phyloP scores from a whole-genome alignment of 2,329 filamentous ascomycete species.

The Neofusicoccum sp. region DNA sequence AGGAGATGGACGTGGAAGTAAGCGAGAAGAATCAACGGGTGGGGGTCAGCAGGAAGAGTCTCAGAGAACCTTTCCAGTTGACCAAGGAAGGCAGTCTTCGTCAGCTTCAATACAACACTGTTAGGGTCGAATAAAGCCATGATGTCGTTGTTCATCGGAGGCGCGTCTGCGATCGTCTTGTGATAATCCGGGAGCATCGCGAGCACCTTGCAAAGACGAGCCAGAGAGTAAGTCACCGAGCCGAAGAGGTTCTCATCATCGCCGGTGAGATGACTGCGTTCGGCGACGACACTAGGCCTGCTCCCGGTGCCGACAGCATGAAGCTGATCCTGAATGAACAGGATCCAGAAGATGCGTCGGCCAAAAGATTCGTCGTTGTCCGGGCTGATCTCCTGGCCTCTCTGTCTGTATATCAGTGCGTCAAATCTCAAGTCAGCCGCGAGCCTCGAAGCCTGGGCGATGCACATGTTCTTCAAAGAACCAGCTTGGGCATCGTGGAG shows the following conservation, averaged over 20 bases:
- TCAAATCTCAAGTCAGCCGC: neutral
- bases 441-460: neutral
- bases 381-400: constrained; percentile 24
- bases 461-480: constrained; percentile 25
- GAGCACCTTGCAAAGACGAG: constrained; percentile 31
- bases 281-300: constrained; percentile 32
- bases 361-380: constrained; percentile 31
- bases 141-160: constrained; percentile 23
- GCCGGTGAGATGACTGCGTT: constrained; percentile 27
- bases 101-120: constrained; percentile 26
- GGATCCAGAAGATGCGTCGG: constrained; percentile 37
- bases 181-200: constrained; percentile 27
- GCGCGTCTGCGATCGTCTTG: constrained; percentile 28
- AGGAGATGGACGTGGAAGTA: constrained; percentile 37
- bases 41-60: constrained; percentile 28
- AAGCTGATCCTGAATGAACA: constrained; percentile 38
- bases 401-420: neutral
- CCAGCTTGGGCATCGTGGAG: constrained; percentile 30
- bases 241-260: constrained; percentile 13
- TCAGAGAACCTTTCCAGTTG: constrained; percentile 32
- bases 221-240: constrained; percentile 32
- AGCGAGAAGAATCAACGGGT: constrained; percentile 33
- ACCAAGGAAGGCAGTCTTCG: constrained; percentile 30
- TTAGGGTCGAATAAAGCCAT: constrained; percentile 26
- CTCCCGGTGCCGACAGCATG: constrained; percentile 35